These are phyloP conservation scores for Marasmius tenuissimus DNA, from an alignment of 1,284 basidiomycete genomes.

Conservation along the genomic window DNA sequence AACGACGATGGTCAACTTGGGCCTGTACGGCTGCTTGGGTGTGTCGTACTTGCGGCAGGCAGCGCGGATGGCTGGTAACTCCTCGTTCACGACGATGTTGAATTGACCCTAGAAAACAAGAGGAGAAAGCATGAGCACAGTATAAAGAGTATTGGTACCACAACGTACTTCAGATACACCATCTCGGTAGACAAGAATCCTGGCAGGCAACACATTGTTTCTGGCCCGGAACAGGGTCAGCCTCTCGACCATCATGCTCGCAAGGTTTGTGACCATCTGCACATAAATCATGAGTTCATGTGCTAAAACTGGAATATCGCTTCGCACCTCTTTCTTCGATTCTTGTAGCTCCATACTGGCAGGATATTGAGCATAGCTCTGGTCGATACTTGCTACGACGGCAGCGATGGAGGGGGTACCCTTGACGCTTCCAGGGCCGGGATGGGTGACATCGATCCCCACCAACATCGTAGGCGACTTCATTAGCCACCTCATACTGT, in stretches of 20 bases:
- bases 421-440: slow-evolving; percentile 62
- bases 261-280: slow-evolving; percentile 71
- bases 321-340: slow-evolving; percentile 67
- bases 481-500: slow-evolving; percentile 55
- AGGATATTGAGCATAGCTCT: slow-evolving; percentile 66
- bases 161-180: slow-evolving; percentile 70
- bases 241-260: slow-evolving; percentile 69
- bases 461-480: slow-evolving; percentile 70
- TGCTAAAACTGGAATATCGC: neutral
- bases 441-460: slow-evolving; percentile 84
- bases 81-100: slow-evolving; percentile 59
- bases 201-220: slow-evolving; percentile 50
- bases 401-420: slow-evolving; percentile 79
- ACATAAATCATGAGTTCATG: slow-evolving; percentile 17
- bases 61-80: slow-evolving; percentile 61
- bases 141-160: neutral
- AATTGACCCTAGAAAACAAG: slow-evolving; percentile 63
- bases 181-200: slow-evolving; percentile 75
- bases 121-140: slow-evolving; percentile 1
- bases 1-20: slow-evolving; percentile 74
- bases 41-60: slow-evolving; percentile 58
- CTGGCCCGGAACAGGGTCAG: slow-evolving; percentile 49
- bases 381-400: slow-evolving; percentile 72
- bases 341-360: slow-evolving; percentile 72
- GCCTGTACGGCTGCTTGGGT: slow-evolving; percentile 49